Evolutionary conservation across 148 eudicot species (phyloP).

Genomic region (Amaranthus hypochondriacus): DNA sequence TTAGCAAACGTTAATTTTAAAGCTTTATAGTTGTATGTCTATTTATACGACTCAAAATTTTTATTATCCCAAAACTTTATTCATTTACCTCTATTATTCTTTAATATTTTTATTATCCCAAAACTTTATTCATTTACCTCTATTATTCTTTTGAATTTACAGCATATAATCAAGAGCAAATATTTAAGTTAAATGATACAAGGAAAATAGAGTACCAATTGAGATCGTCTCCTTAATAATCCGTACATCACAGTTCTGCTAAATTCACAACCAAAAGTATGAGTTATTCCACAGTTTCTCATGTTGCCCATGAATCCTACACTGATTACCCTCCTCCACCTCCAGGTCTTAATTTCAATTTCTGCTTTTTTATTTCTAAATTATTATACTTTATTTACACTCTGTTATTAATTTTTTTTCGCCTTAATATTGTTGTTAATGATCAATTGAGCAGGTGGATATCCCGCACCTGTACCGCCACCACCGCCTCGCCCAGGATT

Average conservation of each 20-base stretch:
- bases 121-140: no score
- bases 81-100: no score
- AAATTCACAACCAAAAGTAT: slow-evolving; percentile 7
- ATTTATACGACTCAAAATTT: no score
- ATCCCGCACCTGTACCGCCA: slow-evolving; percentile 8
- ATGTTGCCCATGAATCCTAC: slow-evolving; percentile 22
- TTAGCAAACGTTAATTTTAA: no score
- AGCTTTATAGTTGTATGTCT: no score
- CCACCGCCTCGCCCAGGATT: slow-evolving; percentile 26
- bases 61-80: no score
- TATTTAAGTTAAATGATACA: no score
- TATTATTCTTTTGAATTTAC: no score
- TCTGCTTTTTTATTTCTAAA: background rate
- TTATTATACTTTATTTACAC: background rate
- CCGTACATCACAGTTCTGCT: background rate
- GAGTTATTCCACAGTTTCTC: slow-evolving; percentile 22
- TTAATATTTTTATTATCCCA: no score
- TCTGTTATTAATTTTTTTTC: background rate
- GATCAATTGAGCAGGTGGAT: slow-evolving; percentile 6
- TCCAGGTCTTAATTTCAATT: background rate
- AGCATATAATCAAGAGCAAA: no score
- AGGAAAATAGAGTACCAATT: no score
- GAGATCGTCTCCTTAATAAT: background rate
- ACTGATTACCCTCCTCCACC: slow-evolving; percentile 3
- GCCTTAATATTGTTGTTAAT: background rate